phyloP scores from a whole-genome alignment of 768 basidiomycete genomes.

The Cystobasidium onofrii region DNA sequence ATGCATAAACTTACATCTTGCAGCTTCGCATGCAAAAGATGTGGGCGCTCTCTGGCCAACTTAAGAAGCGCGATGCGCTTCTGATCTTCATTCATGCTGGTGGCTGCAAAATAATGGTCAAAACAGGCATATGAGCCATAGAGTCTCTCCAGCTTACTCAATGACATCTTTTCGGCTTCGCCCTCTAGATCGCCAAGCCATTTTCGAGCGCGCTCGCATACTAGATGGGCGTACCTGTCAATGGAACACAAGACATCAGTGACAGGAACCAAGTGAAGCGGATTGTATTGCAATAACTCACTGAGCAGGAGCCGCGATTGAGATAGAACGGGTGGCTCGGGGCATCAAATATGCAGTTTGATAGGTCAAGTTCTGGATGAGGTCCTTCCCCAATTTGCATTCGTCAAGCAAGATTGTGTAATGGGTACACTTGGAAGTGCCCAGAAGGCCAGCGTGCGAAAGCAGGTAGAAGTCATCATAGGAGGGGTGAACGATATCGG shows the following conservation, averaged over 20 bases:
- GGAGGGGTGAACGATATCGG: conserved; percentile 10
- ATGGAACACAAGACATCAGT: background rate
- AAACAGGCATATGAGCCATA: too few relatives aligned
- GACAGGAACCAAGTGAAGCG: background rate
- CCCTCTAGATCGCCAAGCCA: background rate
- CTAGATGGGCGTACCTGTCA: background rate
- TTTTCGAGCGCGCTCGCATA: background rate
- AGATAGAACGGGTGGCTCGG: conserved; percentile 63
- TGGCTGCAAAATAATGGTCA: too few relatives aligned
- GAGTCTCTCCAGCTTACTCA: background rate
- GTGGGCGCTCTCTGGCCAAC: background rate
- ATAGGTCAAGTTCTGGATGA: conserved; percentile 65
- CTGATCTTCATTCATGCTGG: background rate
- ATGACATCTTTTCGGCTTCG: background rate
- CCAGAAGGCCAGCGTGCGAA: conserved; percentile 33
- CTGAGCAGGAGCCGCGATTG: conserved; percentile 21
- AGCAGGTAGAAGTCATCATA: conserved; percentile 31
- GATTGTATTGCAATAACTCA: background rate
- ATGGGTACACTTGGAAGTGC: conserved; percentile 31
- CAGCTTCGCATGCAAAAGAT: background rate
- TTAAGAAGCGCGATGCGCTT: background rate
- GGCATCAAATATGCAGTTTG: conserved; percentile 65
- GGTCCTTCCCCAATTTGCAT: conserved; percentile 59
- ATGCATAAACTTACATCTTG: background rate
- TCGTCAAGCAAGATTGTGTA: conserved; percentile 52